Evolutionary conservation across 495 filamentous ascomycete species (phyloP), one percentile per base, ranked within the genome.

Genomic region (Hypoxylon lienhwacheense): DNA sequence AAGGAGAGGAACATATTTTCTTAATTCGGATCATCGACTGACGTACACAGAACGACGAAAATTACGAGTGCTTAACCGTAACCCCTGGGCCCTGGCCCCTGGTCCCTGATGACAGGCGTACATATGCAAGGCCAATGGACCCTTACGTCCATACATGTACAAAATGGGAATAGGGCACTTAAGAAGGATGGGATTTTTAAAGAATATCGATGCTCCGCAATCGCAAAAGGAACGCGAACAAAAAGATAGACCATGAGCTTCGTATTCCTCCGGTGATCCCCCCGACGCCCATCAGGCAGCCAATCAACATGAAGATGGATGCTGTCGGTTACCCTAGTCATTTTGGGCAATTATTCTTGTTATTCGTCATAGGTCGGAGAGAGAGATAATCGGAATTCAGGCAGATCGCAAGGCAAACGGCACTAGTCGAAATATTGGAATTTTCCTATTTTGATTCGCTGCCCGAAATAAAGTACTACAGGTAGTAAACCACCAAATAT

Each of bases 181-280:
- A 46, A 26, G 46, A n/a, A 22, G 31, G 22, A 61, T 61, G 51
- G 52, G n/a, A 26, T 17, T 56, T 61, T 14, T 55, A 15, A 28
- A 21, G 34, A 55, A 61, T 55, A 32, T 50, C 49, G 44, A 60
- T 60, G 28, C 45, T 55, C 57, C 57, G 50, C 45, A 50, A 60
- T 50, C 50, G 50, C 45, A 54, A 60, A 55, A 29, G 8, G 4
- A 16, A 15, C 21, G 17, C 25, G 25, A 17, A 43, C 35, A 26
- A 26, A 41, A 8, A 8, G 25, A 55, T 51, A 12, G 29, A 42
- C 17, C n/a, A 44, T 45, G 15, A 26, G 33, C 12, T 31, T 55
- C 41, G 40, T 61, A 55, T 41, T 47, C 45, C 50, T 55, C 45
- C 50, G 49, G 44, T 25, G 44, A 15, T 26, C 33, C 33, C 56